These are phyloP conservation scores for Stachybotrys elegans DNA, from an alignment of 2,329 filamentous ascomycete genomes.

Conservation along the genomic window DNA sequence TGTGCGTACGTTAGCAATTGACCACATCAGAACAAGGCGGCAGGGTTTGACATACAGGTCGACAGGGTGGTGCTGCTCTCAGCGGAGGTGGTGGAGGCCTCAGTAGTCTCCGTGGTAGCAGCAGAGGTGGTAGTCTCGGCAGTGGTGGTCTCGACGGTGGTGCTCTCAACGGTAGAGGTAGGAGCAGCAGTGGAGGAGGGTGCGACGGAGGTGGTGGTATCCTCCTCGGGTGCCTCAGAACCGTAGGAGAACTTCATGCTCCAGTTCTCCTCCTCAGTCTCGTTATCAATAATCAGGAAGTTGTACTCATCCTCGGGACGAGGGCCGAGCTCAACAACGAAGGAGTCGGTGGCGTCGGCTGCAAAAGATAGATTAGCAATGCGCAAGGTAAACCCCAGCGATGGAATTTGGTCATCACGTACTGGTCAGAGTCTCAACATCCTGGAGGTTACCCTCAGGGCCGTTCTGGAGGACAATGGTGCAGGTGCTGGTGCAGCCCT, in stretches of 20 bases:
- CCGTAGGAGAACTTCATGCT: constrained; percentile 22
- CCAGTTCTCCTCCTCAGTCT: constrained; percentile 23
- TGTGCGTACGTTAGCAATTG: no score
- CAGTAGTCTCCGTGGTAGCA: no score
- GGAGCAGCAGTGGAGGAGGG: constrained; percentile 5
- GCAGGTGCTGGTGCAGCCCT: constrained; percentile 26
- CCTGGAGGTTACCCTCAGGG: constrained; percentile 18
- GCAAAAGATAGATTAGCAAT: no score
- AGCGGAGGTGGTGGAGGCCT: constrained; percentile 5
- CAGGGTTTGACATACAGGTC: no score
- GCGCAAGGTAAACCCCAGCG: no score
- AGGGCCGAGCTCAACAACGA: constrained; percentile 12
- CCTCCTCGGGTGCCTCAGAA: neutral
- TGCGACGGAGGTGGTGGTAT: constrained; percentile 14
- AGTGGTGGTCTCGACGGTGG: constrained; percentile 11
- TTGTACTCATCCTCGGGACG: constrained; percentile 24
- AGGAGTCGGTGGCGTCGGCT: constrained; percentile 19
- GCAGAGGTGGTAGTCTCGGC: constrained; percentile 5
- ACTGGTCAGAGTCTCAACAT: constrained; percentile 25
- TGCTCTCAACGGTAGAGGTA: constrained; percentile 7
- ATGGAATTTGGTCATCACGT: no score
- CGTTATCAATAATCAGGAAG: constrained; percentile 27
- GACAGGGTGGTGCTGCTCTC: constrained; percentile 3
- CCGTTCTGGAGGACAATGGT: constrained; percentile 29
- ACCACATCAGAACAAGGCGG: no score